phyloP scores from a whole-genome alignment of 257 asterid genomes.

The Fraxinus anomala region DNA sequence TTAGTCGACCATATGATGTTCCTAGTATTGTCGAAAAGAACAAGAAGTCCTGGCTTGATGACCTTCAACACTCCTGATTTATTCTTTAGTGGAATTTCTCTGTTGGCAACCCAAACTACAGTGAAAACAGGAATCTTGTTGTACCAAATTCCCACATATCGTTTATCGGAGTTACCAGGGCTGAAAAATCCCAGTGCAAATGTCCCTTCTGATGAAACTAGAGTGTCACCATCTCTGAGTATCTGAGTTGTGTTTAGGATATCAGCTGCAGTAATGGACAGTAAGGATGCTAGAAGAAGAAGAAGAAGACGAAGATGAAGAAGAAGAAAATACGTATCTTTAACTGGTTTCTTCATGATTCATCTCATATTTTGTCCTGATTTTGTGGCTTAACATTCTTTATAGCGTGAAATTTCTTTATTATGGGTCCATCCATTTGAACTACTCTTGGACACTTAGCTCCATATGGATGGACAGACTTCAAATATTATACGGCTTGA shows the following conservation, averaged over 20 bases:
- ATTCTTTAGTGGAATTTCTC: conserved; percentile 31
- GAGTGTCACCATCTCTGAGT: conserved; percentile 35
- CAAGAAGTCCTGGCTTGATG: conserved; percentile 29
- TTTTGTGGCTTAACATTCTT: too few relatives aligned
- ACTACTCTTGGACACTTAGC: too few relatives aligned
- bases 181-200: conserved; percentile 47
- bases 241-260: conserved; percentile 24
- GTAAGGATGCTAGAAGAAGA: not conserved
- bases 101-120: conserved; percentile 56
- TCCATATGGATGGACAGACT: too few relatives aligned
- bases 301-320: not conserved
- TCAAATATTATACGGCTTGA: too few relatives aligned
- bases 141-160: conserved; percentile 59
- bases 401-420: too few relatives aligned
- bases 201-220: conserved; percentile 41
- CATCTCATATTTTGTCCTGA: not conserved
- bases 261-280: conserved; percentile 21
- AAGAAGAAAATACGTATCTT: not conserved
- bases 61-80: conserved; percentile 35
- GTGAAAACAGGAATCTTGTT: conserved; percentile 25
- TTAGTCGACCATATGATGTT: conserved; percentile 46
- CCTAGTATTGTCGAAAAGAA: conserved; percentile 31
- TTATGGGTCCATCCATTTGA: too few relatives aligned
- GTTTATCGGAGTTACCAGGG: conserved; percentile 18
- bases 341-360: not conserved